These are phyloP conservation scores for Crucibulum laeve DNA, from an alignment of 768 basidiomycete genomes.

Conservation along the genomic window DNA sequence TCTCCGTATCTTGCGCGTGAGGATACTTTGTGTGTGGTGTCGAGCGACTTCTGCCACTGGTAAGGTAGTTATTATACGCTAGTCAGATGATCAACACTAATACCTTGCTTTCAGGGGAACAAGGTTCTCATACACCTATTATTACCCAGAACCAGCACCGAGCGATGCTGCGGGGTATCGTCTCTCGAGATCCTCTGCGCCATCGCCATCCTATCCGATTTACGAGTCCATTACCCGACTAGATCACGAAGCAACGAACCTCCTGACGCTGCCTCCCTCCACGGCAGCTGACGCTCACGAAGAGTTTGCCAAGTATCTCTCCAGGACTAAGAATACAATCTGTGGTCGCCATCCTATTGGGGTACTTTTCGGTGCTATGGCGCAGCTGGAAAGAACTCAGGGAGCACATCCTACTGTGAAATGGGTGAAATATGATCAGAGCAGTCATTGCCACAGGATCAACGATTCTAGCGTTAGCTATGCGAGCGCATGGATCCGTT, in stretches of 20 bases:
- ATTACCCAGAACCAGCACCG: slow-evolving; percentile 64
- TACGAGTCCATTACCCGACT: slow-evolving; percentile 78
- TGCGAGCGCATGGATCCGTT: slow-evolving; percentile 80
- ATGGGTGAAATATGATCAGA: slow-evolving; percentile 95
- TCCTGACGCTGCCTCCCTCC: slow-evolving; percentile 55
- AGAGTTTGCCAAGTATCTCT: slow-evolving; percentile 64
- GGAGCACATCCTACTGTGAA: slow-evolving; percentile 39
- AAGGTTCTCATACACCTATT: slow-evolving; percentile 84
- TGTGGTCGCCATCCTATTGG: slow-evolving; percentile 97
- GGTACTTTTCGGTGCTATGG: slow-evolving; percentile 77
- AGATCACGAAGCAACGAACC: slow-evolving; percentile 83
- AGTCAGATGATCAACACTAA: not conserved
- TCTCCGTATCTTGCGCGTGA: slow-evolving; percentile 76
- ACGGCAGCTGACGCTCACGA: slow-evolving; percentile 51
- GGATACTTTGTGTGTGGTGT: slow-evolving; percentile 85
- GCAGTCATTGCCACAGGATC: slow-evolving; percentile 63
- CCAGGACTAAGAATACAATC: slow-evolving; percentile 86
- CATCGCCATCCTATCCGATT: slow-evolving; percentile 58
- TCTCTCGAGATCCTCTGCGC: slow-evolving; percentile 40
- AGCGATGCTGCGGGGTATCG: slow-evolving; percentile 39
- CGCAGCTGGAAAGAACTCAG: slow-evolving; percentile 44
- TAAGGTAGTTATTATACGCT: slow-evolving; percentile 25
- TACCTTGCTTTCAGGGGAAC: slow-evolving; percentile 55
- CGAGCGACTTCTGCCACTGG: slow-evolving; percentile 99
- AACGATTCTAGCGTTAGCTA: slow-evolving; percentile 94